These are phyloP conservation scores for Suillus luteus DNA, from an alignment of 768 basidiomycete genomes.

Conservation along the genomic window DNA sequence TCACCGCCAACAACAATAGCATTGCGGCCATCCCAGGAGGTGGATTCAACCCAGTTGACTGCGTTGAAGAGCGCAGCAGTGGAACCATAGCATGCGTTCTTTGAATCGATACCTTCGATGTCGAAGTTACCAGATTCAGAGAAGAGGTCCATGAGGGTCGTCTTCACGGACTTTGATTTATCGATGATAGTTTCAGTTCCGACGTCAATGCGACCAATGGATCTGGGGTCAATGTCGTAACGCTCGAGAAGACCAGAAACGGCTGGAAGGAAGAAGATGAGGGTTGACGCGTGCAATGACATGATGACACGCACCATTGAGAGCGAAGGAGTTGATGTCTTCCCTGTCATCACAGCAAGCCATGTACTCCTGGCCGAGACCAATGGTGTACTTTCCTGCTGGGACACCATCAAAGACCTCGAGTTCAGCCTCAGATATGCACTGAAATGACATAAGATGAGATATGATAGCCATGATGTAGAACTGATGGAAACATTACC, in stretches of 20 bases:
- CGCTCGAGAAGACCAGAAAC: constrained; percentile 89
- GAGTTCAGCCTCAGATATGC: constrained; percentile 93
- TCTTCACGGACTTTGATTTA: constrained; percentile 99
- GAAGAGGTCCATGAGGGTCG: constrained; percentile 98
- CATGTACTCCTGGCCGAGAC: constrained; percentile 97
- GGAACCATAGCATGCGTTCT: constrained; percentile 99
- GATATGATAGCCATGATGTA: neutral
- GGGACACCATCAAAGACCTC: constrained; percentile 93
- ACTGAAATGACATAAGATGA: constrained; percentile 45
- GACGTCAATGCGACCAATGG: constrained; percentile 96
- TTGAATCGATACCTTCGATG: constrained; percentile 98
- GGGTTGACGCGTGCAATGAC: neutral
- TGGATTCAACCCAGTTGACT: constrained; percentile 96
- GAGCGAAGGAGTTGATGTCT: constrained; percentile 97
- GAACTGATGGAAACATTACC: constrained; percentile 40
- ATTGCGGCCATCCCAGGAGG: constrained; percentile 96
- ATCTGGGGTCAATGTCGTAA: constrained; percentile 93
- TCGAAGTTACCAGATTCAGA: constrained; percentile 90
- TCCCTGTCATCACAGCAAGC: constrained; percentile 98
- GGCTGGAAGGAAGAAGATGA: constrained; percentile 46
- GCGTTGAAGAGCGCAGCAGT: constrained; percentile 99
- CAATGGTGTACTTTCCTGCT: constrained; percentile 98
- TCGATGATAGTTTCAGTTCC: constrained; percentile 99
- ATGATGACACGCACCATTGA: constrained; percentile 68
- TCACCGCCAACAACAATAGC: constrained; percentile 97